A percentile compares a stretch with the other conserved stretches of the same genome.
phyloP scores from a whole-genome alignment of 768 basidiomycete species.

The Tricholoma sp. region DNA sequence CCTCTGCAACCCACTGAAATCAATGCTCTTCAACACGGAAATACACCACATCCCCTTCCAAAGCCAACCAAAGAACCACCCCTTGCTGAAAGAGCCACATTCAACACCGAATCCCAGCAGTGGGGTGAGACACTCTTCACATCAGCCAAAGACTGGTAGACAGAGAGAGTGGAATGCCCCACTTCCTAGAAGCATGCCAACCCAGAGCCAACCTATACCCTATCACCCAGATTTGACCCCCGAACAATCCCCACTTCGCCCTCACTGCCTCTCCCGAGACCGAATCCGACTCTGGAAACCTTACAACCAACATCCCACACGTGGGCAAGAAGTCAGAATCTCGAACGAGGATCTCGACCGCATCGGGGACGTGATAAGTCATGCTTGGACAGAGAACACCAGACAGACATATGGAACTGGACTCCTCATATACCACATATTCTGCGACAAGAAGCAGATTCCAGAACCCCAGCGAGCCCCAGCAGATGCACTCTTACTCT shows the following conservation, averaged over 20 bases:
- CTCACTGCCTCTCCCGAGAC: constrained; percentile 21
- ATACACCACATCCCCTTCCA: neutral
- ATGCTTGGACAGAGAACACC: too few species aligned
- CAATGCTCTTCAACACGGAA: neutral
- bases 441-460: constrained; percentile 27
- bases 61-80: neutral
- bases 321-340: neutral
- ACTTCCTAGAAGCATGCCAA: neutral
- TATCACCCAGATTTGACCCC: neutral
- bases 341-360: too few species aligned
- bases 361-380: too few species aligned
- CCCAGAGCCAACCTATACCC: neutral
- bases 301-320: constrained; percentile 14
- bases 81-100: neutral
- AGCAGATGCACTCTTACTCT: constrained; percentile 16
- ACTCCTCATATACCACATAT: constrained; percentile 32
- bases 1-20: neutral
- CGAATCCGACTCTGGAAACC: constrained; percentile 21
- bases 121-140: neutral
- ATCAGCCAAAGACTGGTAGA: neutral
- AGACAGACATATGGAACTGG: too few species aligned
- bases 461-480: constrained; percentile 29
- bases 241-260: constrained; percentile 13
- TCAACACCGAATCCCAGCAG: neutral
- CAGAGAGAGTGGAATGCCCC: neutral